Conservation (phyloP, 495 filamentous ascomycete species). For the Immersiella caudata region DNA sequence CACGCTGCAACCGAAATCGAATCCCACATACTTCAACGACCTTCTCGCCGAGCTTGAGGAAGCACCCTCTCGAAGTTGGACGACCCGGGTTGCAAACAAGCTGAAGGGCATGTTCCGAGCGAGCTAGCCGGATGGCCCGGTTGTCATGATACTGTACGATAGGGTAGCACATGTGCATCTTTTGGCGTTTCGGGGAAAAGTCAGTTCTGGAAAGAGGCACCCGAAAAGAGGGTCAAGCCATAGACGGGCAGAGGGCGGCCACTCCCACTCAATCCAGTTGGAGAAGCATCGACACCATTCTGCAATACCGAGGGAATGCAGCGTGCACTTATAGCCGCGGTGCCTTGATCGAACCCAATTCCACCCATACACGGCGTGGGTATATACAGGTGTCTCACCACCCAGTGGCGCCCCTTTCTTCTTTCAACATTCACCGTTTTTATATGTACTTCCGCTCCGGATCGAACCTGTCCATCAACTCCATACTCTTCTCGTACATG, state of each 20-base stretch:
- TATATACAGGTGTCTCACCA: slow-evolving; percentile 12
- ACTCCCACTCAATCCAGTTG: background rate
- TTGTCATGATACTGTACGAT: slow-evolving; percentile 21
- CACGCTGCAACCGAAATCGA: slow-evolving; percentile 69
- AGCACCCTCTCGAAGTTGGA: slow-evolving; percentile 64
- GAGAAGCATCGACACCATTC: too few species aligned
- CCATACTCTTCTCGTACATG: slow-evolving; percentile 99
- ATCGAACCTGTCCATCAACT: slow-evolving; percentile 77
- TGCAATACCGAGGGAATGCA: too few species aligned
- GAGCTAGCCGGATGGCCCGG: slow-evolving; percentile 9
- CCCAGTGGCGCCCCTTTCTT: slow-evolving; percentile 6
- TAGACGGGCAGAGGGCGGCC: background rate
- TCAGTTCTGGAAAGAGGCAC: background rate
- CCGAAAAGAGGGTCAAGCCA: background rate
- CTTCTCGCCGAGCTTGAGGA: slow-evolving; percentile 72
- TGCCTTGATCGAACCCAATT: slow-evolving; percentile 3
- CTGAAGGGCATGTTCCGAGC: slow-evolving; percentile 68
- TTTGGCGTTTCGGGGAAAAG: slow-evolving; percentile 26
- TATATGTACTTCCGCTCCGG: slow-evolving; percentile 84
- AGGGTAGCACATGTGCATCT: slow-evolving; percentile 20
- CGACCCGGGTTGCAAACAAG: slow-evolving; percentile 57
- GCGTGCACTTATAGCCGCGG: too few species aligned
- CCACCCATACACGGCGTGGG: background rate
- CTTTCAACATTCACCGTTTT: background rate
- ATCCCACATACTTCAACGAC: slow-evolving; percentile 76